phyloP scores from a whole-genome alignment of 2,329 filamentous ascomycete species.

The Aspergillus ustus region DNA sequence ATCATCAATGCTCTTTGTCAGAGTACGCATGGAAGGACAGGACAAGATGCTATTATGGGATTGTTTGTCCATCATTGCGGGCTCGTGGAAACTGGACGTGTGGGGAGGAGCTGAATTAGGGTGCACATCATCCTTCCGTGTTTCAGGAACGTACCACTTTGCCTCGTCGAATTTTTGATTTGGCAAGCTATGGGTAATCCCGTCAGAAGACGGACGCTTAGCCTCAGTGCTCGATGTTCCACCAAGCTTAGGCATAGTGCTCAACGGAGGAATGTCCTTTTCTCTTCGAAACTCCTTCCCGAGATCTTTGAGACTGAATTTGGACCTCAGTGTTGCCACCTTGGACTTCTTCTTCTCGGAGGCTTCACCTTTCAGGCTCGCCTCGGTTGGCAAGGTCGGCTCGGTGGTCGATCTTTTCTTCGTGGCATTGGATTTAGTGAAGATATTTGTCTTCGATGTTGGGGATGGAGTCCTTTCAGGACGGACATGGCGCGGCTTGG shows the following conservation, averaged over 20 bases:
- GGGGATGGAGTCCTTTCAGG: not conserved
- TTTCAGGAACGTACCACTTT: slow-evolving; percentile 25
- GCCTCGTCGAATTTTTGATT: slow-evolving; percentile 16
- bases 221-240: not conserved
- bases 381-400: slow-evolving; percentile 7
- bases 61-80: slow-evolving; percentile 2
- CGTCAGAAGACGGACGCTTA: slow-evolving; percentile 7
- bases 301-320: slow-evolving; percentile 37
- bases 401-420: slow-evolving; percentile 28
- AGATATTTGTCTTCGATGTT: slow-evolving; percentile 2
- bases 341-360: slow-evolving; percentile 33
- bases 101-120: slow-evolving; percentile 23
- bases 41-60: slow-evolving; percentile 14
- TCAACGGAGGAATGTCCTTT: slow-evolving; percentile 19
- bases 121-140: slow-evolving; percentile 11
- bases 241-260: slow-evolving; percentile 16
- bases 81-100: slow-evolving; percentile 9
- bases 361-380: slow-evolving; percentile 5
- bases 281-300: slow-evolving; percentile 31
- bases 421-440: slow-evolving; percentile 4
- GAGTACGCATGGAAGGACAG: slow-evolving; percentile 1
- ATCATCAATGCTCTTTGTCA: not conserved
- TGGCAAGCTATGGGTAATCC: not conserved
- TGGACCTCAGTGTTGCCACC: slow-evolving; percentile 32
- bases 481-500: slow-evolving; percentile 25